Evolutionary conservation across 148 eudicot genomes (phyloP).

Genomic region (Hydrangea macrophylla): DNA sequence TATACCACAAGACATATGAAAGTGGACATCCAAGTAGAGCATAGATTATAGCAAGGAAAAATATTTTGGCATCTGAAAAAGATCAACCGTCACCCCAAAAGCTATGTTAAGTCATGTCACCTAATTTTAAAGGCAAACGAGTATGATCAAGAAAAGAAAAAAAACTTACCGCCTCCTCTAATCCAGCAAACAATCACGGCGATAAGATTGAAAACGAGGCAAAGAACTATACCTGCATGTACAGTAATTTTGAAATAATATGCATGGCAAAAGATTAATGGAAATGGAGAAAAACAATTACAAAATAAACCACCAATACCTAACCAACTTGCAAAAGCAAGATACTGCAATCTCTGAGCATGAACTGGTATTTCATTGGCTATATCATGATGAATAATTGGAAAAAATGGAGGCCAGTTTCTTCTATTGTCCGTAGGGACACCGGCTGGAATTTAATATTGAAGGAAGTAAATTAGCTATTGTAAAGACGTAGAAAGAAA

Average conservation of each 20-base stretch:
- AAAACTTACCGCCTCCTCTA: conserved; percentile 73
- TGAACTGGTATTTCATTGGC: too few relatives aligned
- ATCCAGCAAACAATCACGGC: conserved; percentile 88
- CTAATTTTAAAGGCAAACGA: background rate
- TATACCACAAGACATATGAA: conserved; percentile 87
- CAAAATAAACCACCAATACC: conserved; percentile 22
- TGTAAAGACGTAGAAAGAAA: background rate
- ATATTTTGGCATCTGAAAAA: conserved; percentile 71
- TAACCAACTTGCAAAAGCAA: too few relatives aligned
- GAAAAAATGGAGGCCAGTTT: too few relatives aligned
- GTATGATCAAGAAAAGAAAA: background rate
- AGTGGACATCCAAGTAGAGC: conserved; percentile 79
- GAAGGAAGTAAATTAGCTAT: background rate
- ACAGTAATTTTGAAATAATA: background rate
- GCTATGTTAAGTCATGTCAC: background rate
- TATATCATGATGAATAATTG: too few relatives aligned
- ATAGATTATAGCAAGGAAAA: conserved; percentile 83
- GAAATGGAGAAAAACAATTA: background rate
- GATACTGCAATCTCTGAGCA: too few relatives aligned
- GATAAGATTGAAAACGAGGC: conserved; percentile 72
- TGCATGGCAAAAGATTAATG: background rate
- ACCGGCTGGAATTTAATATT: conserved; percentile 33
- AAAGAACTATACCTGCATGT: conserved; percentile 70
- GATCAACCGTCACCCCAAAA: conserved; percentile 22
- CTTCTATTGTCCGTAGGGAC: conserved; percentile 41